Evolutionary conservation across 495 filamentous ascomycete species (phyloP).

Genomic region (Tuber melanosporum): DNA sequence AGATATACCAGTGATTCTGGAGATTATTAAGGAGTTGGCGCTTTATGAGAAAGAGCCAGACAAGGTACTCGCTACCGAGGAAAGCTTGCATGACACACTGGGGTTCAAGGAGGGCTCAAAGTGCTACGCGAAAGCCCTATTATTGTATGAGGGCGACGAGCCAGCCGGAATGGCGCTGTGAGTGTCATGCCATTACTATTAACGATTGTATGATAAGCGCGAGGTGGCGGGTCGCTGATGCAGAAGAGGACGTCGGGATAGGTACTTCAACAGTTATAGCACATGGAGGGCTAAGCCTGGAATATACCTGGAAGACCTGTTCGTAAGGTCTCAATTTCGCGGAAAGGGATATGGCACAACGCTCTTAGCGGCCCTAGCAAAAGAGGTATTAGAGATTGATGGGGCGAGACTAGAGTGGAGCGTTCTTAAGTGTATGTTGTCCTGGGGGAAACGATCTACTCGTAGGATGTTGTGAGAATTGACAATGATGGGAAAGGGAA

Average conservation of each 20-base stretch:
- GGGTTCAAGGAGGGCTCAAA: conserved; percentile 54
- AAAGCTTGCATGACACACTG: conserved; percentile 66
- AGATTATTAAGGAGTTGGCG: conserved; percentile 80
- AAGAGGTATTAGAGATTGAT: conserved; percentile 62
- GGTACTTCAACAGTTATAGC: conserved; percentile 68
- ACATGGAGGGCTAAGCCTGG: conserved; percentile 84
- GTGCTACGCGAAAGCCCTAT: conserved; percentile 46
- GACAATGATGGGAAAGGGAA: conserved; percentile 54
- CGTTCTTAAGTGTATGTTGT: conserved; percentile 60
- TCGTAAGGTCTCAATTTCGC: conserved; percentile 63
- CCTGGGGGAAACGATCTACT: background rate
- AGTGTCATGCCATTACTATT: conserved; percentile 51
- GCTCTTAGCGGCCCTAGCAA: conserved; percentile 68
- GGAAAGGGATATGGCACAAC: conserved; percentile 71
- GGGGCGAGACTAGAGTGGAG: conserved; percentile 85
- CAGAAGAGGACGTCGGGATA: conserved; percentile 51
- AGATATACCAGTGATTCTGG: conserved; percentile 78
- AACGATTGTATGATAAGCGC: background rate
- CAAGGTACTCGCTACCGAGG: conserved; percentile 71
- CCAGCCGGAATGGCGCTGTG: conserved; percentile 56
- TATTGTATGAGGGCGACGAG: conserved; percentile 42
- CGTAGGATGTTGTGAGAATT: background rate
- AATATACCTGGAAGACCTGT: conserved; percentile 92
- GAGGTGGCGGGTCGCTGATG: conserved; percentile 33
- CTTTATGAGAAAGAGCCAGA: conserved; percentile 72